Base-by-base conservation (phyloP, 495 filamentous ascomycete species). In the Friedmanniomyces endolithicus region DNA sequence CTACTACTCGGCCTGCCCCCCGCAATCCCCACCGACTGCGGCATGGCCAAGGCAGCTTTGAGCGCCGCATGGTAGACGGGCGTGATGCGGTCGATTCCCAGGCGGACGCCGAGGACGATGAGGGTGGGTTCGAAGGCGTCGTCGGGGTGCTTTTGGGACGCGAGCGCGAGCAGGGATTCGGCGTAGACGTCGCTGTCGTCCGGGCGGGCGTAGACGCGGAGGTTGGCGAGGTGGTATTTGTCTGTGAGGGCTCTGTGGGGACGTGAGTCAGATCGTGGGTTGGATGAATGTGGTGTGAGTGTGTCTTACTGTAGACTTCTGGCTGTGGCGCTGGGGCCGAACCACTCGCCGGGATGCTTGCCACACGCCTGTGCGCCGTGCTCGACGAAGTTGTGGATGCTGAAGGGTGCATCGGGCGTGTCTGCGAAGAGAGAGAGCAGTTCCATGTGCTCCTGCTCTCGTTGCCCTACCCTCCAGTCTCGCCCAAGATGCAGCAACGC, bases 271-370 rank as follows among this genome's bases (percentile, higher is more conserved):
- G 33, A 8, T 8, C 33, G 33, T 35, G 33, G 40, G n/a, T 47
- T 14, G n/a, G 25, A 25, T 16, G 23, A 34, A 19, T 27, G 27
- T 8, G 45, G 51, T n/a, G n/a, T n/a, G 43, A 35, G 19, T 23
- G 35, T 12, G 45, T 25, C 87, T 63, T 70, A 95, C 89, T 94
- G 83, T 51, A 99, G 95, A 67, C 94, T 96, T 54, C 82, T 80
- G n/a, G 94, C 88, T 1, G 94, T 94, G 6, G 94, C 92, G 16
- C 88, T 95, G n/a, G 94, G 94, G 11, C 94, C 94, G 74, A 99
- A 99, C 94, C 94, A 99, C 69, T 96, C 87, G 23, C 94, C 94
- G 0, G 94, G 90, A 67, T 90, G 84, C 65, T 95, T 97, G 7
- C 88, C 89, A 65, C 92, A 98, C 12, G 85, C 85, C 31, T 78